These are phyloP conservation scores for Saccharomycopsis javanensis DNA, from an alignment of 805 yeast genomes.

Conservation along the genomic window DNA sequence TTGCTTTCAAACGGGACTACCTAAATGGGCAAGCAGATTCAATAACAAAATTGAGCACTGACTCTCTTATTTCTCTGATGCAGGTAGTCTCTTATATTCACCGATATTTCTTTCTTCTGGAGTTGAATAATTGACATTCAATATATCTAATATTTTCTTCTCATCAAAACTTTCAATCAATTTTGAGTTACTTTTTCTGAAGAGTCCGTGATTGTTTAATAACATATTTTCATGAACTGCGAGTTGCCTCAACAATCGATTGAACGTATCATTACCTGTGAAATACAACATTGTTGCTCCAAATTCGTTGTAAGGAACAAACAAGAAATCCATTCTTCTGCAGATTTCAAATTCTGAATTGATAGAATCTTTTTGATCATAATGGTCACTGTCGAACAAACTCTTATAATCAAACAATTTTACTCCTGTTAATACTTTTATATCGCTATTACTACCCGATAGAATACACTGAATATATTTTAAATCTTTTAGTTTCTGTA, in stretches of 20 bases:
- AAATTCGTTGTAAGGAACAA: conserved; percentile 34
- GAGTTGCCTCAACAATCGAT: conserved; percentile 35
- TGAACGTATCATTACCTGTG: conserved; percentile 45
- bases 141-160: conserved; percentile 33
- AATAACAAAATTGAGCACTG: neutral
- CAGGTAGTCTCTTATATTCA: conserved; percentile 2
- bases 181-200: conserved; percentile 9
- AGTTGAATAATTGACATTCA: conserved; percentile 31
- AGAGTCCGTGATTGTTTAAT: conserved; percentile 39
- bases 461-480: conserved; percentile 25
- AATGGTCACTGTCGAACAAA: conserved; percentile 5
- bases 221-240: conserved; percentile 32
- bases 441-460: neutral
- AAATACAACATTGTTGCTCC: conserved; percentile 45
- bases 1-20: conserved; percentile 35
- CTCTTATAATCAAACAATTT: conserved; percentile 1
- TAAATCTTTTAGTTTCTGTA: conserved; percentile 22
- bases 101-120: conserved; percentile 26
- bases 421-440: conserved; percentile 14
- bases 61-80: neutral
- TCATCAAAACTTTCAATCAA: conserved; percentile 38
- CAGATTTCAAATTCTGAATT: conserved; percentile 30
- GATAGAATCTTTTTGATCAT: conserved; percentile 24
- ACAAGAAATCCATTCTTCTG: conserved; percentile 45
- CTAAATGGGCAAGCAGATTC: conserved; percentile 34